Evolutionary conservation across 495 filamentous ascomycete species (phyloP), one percentile per base, ranked within the genome.

Genomic region (Penicillium subrubescens): DNA sequence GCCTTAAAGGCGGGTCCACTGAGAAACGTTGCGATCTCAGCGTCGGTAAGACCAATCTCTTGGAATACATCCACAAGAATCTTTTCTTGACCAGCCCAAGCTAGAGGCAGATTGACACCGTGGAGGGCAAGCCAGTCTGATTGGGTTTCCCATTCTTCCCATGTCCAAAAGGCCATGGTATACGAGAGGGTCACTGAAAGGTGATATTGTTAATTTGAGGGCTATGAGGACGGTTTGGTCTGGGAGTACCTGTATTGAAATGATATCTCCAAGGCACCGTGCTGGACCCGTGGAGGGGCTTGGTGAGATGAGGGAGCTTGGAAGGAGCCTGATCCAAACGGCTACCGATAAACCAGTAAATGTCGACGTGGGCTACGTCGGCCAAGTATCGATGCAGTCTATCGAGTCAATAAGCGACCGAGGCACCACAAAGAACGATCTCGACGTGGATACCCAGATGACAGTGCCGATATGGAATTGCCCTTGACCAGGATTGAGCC

Each of bases 91-190:
- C 83, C 84, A 23, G 82, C 80, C 82, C 82, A 84, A 15, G 83
- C 84, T 11, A 86, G 77, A 2, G 82, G 79, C 5, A 84, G 67
- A 61, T 86, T 85, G 39, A 85, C 71, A 1, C 83, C 83, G 12
- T 75, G 79, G 6, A 86, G 76, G 2, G 84, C 83, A 62, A 85
- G 71, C 83, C 84, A 86, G 66, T 86, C 84, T 5, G 85, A 72
- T 48, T 86, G 74, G 0, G 77, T 68, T 64, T 85, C 82, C 84
- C 84, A 86, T 27, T 86, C 81, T 15, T 81, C 71, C 83, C 82
- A 86, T 48, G 74, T 67, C 82, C 82, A 86, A 67, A 84, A 86
- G 0, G 83, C 77, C 17, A 74, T 66, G 7, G 84, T 85, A 58
- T 86, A 86, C 31, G 82, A 84, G 66, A 83, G 84, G 0, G 83